Base-by-base conservation (phyloP, 345 rosid species). In the Hibiscus tridactylites region DNA sequence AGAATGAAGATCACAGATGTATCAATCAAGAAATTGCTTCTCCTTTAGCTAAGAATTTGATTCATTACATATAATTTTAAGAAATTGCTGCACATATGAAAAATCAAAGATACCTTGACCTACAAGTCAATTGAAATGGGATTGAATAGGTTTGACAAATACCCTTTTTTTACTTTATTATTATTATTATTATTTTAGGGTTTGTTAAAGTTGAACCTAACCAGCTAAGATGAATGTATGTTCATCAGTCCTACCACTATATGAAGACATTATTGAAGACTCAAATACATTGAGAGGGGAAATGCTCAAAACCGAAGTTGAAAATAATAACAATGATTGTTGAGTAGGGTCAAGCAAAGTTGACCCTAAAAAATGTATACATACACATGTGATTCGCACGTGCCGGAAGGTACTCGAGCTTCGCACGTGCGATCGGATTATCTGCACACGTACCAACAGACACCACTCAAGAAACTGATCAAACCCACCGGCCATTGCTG, bases 401-500 rank as follows among this genome's bases (percentile, higher is more conserved):
- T 71, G 68, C 72, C 59, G 24, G 9, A 0, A 12, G 70, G 33
- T 5, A 50, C 24, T 26, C 42, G 42, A 54, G 33, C 33, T 74
- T 59, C 21, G 42, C 68, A 69, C 42, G 57, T 63, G 76, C 28
- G 53, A 59, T 39, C 6, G 9, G 52, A 60, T 58, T 9, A 72
- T 68, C 56, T 24, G 75, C 71, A 11, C 24, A 54, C 64, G n/a
- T 61, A 69, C 75, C 74, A 68, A 61, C 71, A 69, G 81, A 72
- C 72, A 74, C 6, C 60, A 70, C 61, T 47, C 21, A 7, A 17
- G 68, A 31, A 70, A 9, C 21, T 4, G 17, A 47, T 13, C 56
- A 66, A 67, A 60, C n/a, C 74, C 56, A 53, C 78, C 60, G 19
- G 60, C 79, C 71, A 75, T 68, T 58, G 72, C 65, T 60, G 67